Base-by-base conservation (phyloP, 2,329 filamentous ascomycete species). In the Gaeumannomyces sp. region DNA sequence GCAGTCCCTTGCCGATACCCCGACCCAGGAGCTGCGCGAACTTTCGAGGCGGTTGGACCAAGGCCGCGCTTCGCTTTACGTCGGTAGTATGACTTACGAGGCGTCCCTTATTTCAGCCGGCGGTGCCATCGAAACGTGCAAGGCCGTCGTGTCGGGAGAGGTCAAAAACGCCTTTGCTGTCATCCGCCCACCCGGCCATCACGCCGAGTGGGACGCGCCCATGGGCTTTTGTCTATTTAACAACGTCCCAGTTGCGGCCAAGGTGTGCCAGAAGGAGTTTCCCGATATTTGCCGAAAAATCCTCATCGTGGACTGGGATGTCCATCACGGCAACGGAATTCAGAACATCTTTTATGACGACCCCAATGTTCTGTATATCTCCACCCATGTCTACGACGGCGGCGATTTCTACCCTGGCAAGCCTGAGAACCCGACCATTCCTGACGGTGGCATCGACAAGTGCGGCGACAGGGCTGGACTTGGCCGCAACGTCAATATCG, bases 151-250 rank as follows among this genome's bases (percentile, higher is more conserved):
- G 29, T 83, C 84, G 3, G 90, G 91, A 4, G 84, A 87, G 65
- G 90, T 97, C 63, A 97, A 96, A 76, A 99, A 99, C 72, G 93
- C 92, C 0, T 95, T 99, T 74, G 95, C 95, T 1, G 89, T 99
- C 53, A 97, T 99, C 71, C 87, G 95, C 19, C 95, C 95, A 2
- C 95, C 95, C 0, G 95, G 95, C 0, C 95, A 99, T 72, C 95
- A 99, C 75, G 95, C 95, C 1, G 95, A 99, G 74, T 88, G 87
- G 65, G 85, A 95, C 71, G 82, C 88, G 50, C 86, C 94, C 0
- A 95, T 97, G 84, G 95, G 95, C 0, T 99, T 99, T 73, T 99
- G 95, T 75, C 85, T 98, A 66, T 98, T 98, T 79, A 97, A 99
- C 79, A 99, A 99, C 72, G 95, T 98, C 3, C 93, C 92, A 27